Evolutionary conservation across 106 monocot species (phyloP).

Genomic region (Dendrobium huoshanense): DNA sequence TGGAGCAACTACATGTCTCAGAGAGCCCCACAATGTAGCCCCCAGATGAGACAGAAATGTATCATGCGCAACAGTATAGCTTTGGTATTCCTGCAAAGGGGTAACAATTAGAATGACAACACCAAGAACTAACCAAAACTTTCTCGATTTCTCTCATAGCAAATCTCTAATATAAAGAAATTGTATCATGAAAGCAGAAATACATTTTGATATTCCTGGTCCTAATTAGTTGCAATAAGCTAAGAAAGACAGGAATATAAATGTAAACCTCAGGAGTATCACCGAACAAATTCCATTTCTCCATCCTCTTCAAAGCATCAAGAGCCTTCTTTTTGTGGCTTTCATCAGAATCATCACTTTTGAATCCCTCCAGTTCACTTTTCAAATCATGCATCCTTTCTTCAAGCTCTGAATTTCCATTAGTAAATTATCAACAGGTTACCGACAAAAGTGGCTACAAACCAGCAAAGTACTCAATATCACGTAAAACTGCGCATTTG

Average conservation of each 20-base stretch:
- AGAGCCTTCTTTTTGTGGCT: constrained; percentile 73
- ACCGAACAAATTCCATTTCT: constrained; percentile 93
- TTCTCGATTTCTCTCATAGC: background rate
- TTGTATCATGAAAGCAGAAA: background rate
- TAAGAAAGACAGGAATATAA: background rate
- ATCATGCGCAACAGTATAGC: constrained; percentile 93
- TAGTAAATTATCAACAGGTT: constrained; percentile 7
- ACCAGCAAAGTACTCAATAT: background rate
- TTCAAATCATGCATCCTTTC: constrained; percentile 95
- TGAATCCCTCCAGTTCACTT: constrained; percentile 75
- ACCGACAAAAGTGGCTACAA: background rate
- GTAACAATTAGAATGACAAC: background rate
- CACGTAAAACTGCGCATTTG: background rate
- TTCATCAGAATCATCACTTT: constrained; percentile 61
- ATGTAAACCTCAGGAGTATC: constrained; percentile 58
- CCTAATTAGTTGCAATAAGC: background rate
- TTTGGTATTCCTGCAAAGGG: constrained; percentile 48
- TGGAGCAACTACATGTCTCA: constrained; percentile 89
- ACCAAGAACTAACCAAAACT: background rate
- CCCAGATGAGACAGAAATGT: constrained; percentile 95
- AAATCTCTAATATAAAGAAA: constrained; percentile 1
- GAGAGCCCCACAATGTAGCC: constrained; percentile 78
- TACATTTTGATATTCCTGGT: background rate
- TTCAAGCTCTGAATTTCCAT: constrained; percentile 61
- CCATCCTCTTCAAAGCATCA: constrained; percentile 85